Conservation (phyloP, 1,284 basidiomycete genomes). For the Volvariella surrecta region DNA sequence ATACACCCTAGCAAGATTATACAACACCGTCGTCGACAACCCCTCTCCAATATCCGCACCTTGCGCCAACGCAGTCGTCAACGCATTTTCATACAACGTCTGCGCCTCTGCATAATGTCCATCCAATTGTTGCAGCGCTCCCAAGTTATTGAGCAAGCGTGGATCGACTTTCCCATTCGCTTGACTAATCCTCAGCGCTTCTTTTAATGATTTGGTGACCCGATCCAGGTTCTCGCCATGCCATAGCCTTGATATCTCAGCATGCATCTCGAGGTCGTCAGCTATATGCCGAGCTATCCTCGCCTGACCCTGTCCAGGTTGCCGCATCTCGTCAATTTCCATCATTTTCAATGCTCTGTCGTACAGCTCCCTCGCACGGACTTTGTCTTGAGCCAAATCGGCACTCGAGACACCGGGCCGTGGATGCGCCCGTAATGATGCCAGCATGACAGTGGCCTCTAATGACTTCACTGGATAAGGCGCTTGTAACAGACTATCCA, state of each 20-base stretch:
- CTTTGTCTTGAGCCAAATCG: conserved; percentile 65
- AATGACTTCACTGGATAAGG: conserved; percentile 56
- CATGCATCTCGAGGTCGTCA: conserved; percentile 76
- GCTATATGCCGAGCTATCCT: conserved; percentile 46
- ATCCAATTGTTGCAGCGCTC: conserved; percentile 68
- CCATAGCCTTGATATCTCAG: conserved; percentile 84
- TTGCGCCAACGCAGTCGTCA: conserved; percentile 46
- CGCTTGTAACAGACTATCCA: conserved; percentile 71
- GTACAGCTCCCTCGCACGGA: conserved; percentile 73
- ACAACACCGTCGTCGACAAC: conserved; percentile 75
- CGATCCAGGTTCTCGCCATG: conserved; percentile 73
- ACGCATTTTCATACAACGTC: conserved; percentile 57
- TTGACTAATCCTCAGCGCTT: conserved; percentile 59
- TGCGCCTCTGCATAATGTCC: conserved; percentile 50
- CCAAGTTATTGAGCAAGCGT: conserved; percentile 78
- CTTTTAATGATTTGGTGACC: conserved; percentile 63
- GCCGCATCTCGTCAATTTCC: conserved; percentile 41
- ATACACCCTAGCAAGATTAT: conserved; percentile 84
- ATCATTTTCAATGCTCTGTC: conserved; percentile 68
- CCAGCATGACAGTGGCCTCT: conserved; percentile 85
- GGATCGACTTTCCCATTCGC: conserved; percentile 44
- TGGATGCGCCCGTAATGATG: conserved; percentile 75
- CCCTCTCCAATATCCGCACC: conserved; percentile 48
- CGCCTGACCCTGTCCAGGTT: conserved; percentile 24
- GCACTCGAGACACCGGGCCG: conserved; percentile 70